Conservation (phyloP, 371 early-diverging fungal genomes). For the Mortierella sp. region DNA sequence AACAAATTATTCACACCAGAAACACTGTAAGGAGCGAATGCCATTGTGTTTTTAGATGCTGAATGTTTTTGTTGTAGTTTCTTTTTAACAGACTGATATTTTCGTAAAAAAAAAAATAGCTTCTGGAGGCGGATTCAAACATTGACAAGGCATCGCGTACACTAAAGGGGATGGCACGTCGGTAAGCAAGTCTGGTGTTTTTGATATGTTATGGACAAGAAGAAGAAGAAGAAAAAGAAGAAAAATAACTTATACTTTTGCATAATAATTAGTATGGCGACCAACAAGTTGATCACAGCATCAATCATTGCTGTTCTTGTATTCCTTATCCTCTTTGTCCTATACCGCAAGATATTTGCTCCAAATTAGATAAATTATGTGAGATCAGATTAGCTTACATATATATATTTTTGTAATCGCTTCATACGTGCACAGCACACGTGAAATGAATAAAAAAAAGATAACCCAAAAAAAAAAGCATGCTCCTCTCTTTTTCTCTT, state of each 20-base stretch:
- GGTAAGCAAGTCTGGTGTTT: conserved; percentile 66
- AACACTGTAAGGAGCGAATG: conserved; percentile 74
- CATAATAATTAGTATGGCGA: conserved; percentile 75
- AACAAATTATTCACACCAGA: conserved; percentile 89
- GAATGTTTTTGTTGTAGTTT: neutral
- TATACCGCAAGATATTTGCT: conserved; percentile 80
- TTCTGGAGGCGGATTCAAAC: conserved; percentile 89
- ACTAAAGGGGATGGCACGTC: conserved; percentile 90
- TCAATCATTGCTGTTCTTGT: conserved; percentile 87
- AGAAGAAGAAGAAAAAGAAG: neutral
- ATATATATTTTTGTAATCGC: neutral
- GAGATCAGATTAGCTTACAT: neutral
- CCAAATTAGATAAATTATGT: neutral
- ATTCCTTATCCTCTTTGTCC: conserved; percentile 84
- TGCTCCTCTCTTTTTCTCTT: neutral
- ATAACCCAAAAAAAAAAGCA: neutral
- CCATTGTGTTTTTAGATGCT: neutral
- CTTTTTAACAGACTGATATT: neutral
- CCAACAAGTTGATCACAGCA: conserved; percentile 90
- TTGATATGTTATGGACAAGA: neutral
- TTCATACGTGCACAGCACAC: neutral
- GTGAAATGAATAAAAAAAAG: neutral
- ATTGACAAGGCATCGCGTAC: conserved; percentile 92
- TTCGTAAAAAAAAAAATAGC: conserved; percentile 63
- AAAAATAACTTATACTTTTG: neutral